Percentiles rank a stretch among this genome's conserved stretches.
Conservation (phyloP, 148 eudicot genomes). For the Diospyros lotus region DNA sequence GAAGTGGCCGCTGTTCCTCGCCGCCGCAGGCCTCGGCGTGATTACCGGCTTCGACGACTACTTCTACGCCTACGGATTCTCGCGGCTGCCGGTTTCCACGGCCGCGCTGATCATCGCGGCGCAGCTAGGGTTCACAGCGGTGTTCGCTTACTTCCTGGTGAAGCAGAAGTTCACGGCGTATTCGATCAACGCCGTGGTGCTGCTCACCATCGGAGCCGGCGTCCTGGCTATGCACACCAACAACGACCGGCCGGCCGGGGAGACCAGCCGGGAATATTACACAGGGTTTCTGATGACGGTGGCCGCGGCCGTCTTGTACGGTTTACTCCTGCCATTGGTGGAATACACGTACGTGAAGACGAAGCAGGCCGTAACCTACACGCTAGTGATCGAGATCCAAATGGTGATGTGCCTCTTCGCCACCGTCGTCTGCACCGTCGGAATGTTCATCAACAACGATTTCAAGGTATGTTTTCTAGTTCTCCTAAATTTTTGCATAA, state of each 20-base stretch:
- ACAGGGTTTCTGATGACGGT: constrained; percentile 50
- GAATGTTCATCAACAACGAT: constrained; percentile 55
- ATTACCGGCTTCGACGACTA: constrained; percentile 54
- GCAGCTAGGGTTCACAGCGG: constrained; percentile 59
- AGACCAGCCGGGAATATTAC: constrained; percentile 28
- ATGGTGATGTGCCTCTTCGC: constrained; percentile 50
- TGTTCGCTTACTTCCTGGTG: constrained; percentile 55
- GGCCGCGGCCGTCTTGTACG: constrained; percentile 42
- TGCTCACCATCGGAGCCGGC: constrained; percentile 50
- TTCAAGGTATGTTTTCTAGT: constrained; percentile 34
- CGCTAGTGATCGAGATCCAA: constrained; percentile 64
- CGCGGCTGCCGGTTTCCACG: constrained; percentile 62
- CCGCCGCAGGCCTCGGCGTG: constrained; percentile 28
- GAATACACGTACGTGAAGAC: constrained; percentile 48
- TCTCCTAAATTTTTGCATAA: not conserved
- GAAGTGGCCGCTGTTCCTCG: constrained; percentile 13
- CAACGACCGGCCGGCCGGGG: constrained; percentile 39
- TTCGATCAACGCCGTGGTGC: constrained; percentile 51
- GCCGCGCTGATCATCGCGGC: constrained; percentile 49
- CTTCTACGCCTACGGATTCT: constrained; percentile 50
- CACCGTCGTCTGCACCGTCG: constrained; percentile 46
- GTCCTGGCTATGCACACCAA: constrained; percentile 51
- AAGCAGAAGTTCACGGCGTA: constrained; percentile 54
- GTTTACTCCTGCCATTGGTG: constrained; percentile 46
- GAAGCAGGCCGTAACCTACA: constrained; percentile 28